Evolutionary conservation across 495 filamentous ascomycete species (phyloP).

Genomic region (Venustampulla echinocandica): DNA sequence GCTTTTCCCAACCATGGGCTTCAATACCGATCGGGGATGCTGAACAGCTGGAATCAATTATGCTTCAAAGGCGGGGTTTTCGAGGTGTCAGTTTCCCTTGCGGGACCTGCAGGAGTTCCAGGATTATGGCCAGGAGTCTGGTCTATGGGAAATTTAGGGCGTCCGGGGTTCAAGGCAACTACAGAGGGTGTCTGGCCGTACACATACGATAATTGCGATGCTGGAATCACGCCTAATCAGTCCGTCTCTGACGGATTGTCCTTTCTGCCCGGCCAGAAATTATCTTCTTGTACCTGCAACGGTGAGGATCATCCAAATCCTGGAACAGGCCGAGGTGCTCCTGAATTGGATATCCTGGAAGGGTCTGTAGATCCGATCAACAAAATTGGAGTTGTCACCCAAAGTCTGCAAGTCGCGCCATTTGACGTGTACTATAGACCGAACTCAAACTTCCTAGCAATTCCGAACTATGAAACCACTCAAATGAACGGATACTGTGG

Average conservation of each 20-base stretch:
- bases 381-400: conserved; percentile 53
- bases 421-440: conserved; percentile 70
- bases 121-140: conserved; percentile 77
- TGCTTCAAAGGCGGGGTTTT: conserved; percentile 69
- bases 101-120: conserved; percentile 55
- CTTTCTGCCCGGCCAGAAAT: conserved; percentile 61
- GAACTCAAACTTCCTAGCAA: conserved; percentile 51
- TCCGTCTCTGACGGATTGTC: conserved; percentile 58
- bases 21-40: conserved; percentile 65
- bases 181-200: conserved; percentile 74
- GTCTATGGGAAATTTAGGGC: conserved; percentile 67
- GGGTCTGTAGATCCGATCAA: conserved; percentile 45
- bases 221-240: conserved; percentile 68
- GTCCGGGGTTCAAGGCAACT: conserved; percentile 58
- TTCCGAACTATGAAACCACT: conserved; percentile 52
- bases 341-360: conserved; percentile 71
- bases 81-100: conserved; percentile 69
- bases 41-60: conserved; percentile 73
- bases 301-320: conserved; percentile 60
- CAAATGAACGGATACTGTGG: conserved; percentile 57
- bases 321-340: conserved; percentile 62
- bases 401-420: conserved; percentile 64
- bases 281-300: conserved; percentile 59
- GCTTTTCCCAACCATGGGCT: conserved; percentile 57
- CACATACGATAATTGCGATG: conserved; percentile 65